Base-by-base conservation (phyloP, 495 filamentous ascomycete genomes). In the Tuber indicum region DNA sequence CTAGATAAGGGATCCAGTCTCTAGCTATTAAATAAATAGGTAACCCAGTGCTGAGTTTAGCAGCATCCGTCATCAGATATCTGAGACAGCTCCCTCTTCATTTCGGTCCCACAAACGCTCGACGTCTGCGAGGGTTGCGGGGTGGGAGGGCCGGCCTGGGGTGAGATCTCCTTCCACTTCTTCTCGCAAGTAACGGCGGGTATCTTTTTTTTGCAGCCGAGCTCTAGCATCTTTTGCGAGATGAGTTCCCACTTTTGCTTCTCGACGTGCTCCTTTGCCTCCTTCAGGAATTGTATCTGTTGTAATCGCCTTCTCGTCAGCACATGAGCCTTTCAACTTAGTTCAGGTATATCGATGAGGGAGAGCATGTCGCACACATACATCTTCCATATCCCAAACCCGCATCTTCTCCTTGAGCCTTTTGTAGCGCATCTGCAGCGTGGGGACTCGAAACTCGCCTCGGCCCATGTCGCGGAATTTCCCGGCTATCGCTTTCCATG, bases 371-470 rank as follows among this genome's bases (percentile, higher is more conserved):
- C 16, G 12, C 32, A 66, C 3, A 66, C 89, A 85, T 86, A 91
- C 89, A 87, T 93, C 91, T 74, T 87, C 86, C 72, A 90, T 88
- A 71, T 90, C 90, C 91, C 91, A 93, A 7, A 88, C 86, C 19
- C 89, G 85, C 83, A 89, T 85, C 73, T 90, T 88, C 82, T 91
- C 90, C 66, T 90, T 88, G 58, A 92, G 86, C 41, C 91, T 86
- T 76, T 90, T 88, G 81, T 90, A 89, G 23, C 91, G 88, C 91
- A 93, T 93, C 84, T 93, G 91, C 71, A 93, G 84, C 6, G 91
- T 88, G 5, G 91, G 89, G 74, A 92, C 90, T 69, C 91, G 86
- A 74, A 89, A 91, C 78, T 88, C 88, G 75, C 91, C 91, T 71
- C 90, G 86, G 78, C 89, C 88, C 42, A 87, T 88, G 47, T 89